Conservation (phyloP, 768 basidiomycete genomes). For the Boletus vermiculosoides region DNA sequence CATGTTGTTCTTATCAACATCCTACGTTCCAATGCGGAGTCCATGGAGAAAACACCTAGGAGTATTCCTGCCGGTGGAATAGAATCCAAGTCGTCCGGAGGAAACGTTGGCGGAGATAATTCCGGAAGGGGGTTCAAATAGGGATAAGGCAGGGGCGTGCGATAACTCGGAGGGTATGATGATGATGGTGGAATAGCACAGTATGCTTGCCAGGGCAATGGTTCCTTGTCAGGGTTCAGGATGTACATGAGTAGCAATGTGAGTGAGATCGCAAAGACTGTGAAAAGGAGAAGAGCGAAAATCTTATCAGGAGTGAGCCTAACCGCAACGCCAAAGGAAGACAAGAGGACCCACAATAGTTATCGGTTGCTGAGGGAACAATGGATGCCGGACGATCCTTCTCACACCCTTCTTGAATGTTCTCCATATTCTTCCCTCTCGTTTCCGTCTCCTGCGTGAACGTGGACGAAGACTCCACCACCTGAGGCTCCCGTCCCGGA, state of each 20-base stretch:
- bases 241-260: conserved; percentile 89
- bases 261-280: conserved; percentile 76
- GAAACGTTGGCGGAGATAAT: conserved; percentile 50
- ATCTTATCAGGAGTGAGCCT: conserved; percentile 45
- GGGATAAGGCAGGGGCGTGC: conserved; percentile 41
- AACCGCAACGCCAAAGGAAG: not conserved
- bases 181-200: conserved; percentile 67
- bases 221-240: conserved; percentile 93
- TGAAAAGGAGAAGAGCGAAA: conserved; percentile 71
- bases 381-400: conserved; percentile 63
- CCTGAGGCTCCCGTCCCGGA: conserved; percentile 46
- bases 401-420: conserved; percentile 54
- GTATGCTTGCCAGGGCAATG: conserved; percentile 91
- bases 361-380: conserved; percentile 77
- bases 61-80: conserved; percentile 84
- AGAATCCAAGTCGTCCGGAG: conserved; percentile 67
- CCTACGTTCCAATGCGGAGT: conserved; percentile 79
- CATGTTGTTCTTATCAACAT: conserved; percentile 87
- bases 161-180: conserved; percentile 43
- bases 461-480: conserved; percentile 52
- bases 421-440: conserved; percentile 47
- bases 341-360: conserved; percentile 60
- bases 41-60: conserved; percentile 87
- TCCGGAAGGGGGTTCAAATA: conserved; percentile 34
- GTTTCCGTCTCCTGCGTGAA: conserved; percentile 51